Percentiles rank a stretch among this genome's conserved stretches.
These are phyloP conservation scores for Auriscalpium orientale DNA, from an alignment of 768 basidiomycete species.

Conservation along the genomic window DNA sequence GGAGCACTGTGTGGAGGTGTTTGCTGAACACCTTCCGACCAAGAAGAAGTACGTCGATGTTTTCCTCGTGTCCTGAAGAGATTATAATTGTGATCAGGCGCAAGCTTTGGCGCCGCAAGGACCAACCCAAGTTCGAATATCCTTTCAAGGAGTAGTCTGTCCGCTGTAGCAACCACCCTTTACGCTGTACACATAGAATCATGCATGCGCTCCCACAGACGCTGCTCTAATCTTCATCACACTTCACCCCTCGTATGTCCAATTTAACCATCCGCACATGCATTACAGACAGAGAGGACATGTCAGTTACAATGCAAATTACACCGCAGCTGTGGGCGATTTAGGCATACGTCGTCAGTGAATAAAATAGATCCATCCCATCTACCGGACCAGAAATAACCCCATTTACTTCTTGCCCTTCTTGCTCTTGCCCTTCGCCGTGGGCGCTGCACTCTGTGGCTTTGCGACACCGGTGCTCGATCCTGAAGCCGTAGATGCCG, in stretches of 20 bases:
- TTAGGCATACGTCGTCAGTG: background rate
- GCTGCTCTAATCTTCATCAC: no score
- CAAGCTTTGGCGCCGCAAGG: conserved; percentile 87
- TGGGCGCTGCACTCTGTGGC: conserved; percentile 1
- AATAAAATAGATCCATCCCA: background rate
- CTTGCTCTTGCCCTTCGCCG: conserved; percentile 10
- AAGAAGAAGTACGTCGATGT: conserved; percentile 73
- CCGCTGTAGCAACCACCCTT: background rate
- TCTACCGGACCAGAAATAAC: background rate
- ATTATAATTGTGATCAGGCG: conserved; percentile 41
- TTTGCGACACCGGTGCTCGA: conserved; percentile 4
- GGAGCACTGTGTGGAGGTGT: conserved; percentile 78
- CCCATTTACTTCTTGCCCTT: conserved; percentile 5
- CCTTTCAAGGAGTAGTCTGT: conserved; percentile 66
- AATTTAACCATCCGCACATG: no score
- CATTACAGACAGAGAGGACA: no score
- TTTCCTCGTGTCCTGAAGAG: background rate
- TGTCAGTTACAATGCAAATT: no score
- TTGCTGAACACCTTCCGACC: conserved; percentile 71
- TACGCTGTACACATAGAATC: background rate
- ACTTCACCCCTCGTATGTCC: no score
- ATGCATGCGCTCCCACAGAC: background rate
- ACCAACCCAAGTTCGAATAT: conserved; percentile 79
- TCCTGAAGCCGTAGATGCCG: background rate
- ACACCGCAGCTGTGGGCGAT: no score